Conservation (phyloP, 2,329 filamentous ascomycete species). For the Alternaria metachromatica region DNA sequence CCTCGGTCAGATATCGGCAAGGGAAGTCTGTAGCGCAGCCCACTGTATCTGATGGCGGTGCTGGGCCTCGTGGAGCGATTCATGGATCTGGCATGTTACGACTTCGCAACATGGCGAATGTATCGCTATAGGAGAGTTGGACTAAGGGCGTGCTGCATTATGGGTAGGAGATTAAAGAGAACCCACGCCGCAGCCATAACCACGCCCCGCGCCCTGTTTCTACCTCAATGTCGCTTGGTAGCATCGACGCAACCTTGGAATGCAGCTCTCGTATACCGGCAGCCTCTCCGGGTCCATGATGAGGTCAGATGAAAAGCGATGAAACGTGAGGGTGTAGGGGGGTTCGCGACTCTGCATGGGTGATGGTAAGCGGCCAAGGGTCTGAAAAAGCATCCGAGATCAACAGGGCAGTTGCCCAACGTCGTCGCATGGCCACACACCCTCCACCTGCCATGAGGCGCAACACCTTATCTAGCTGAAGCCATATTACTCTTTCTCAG, state of each 20-base stretch:
- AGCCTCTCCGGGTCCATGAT: background rate
- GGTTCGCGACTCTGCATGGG: background rate
- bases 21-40: constrained; percentile 4
- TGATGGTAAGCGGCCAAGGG: background rate
- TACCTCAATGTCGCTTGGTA: background rate
- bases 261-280: background rate
- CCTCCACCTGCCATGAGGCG: background rate
- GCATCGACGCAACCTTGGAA: background rate
- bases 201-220: background rate
- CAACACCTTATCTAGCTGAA: background rate
- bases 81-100: background rate
- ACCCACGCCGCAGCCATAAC: background rate
- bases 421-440: constrained; percentile 3
- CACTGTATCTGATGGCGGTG: constrained; percentile 4
- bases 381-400: constrained; percentile 2
- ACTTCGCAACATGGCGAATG: background rate
- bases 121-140: background rate
- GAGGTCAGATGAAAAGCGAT: background rate
- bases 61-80: background rate
- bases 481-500: background rate
- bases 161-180: background rate
- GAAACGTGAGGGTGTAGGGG: constrained; percentile 2
- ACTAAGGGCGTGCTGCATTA: background rate
- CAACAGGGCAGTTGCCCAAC: constrained; percentile 3
- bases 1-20: constrained; percentile 9